phyloP scores from a whole-genome alignment of 2,329 filamentous ascomycete species.

The Drechslerella coelobrocha region DNA sequence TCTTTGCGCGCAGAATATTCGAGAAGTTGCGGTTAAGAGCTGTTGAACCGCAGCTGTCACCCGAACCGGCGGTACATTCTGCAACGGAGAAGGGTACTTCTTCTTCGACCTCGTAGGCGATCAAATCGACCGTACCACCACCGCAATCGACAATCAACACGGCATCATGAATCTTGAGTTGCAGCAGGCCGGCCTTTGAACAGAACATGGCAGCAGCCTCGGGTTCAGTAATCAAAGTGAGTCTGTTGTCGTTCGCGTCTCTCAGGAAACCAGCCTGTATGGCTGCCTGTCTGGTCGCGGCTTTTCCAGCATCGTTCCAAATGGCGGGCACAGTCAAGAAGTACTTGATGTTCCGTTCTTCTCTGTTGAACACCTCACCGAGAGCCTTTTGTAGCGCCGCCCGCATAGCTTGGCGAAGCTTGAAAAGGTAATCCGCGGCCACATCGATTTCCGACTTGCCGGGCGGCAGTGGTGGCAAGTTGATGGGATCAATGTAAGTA shows the following conservation, averaged over 20 bases:
- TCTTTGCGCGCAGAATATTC: slow-evolving; percentile 96
- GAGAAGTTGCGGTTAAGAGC: slow-evolving; percentile 97
- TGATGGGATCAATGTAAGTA: slow-evolving; percentile 99
- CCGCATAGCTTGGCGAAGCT: slow-evolving; percentile 95
- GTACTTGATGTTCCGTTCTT: slow-evolving; percentile 97
- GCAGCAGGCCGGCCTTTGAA: slow-evolving; percentile 92
- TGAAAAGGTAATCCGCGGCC: slow-evolving; percentile 98
- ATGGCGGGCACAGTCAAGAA: slow-evolving; percentile 99
- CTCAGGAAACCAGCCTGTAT: slow-evolving; percentile 96
- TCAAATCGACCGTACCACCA: slow-evolving; percentile 97
- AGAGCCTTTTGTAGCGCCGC: slow-evolving; percentile 94
- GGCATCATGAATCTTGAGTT: slow-evolving; percentile 98
- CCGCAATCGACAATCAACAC: slow-evolving; percentile 97
- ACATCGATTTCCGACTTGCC: slow-evolving; percentile 99
- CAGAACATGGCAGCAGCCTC: slow-evolving; percentile 98
- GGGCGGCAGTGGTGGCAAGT: slow-evolving; percentile 92
- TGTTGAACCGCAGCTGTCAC: slow-evolving; percentile 97
- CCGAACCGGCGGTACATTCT: slow-evolving; percentile 95
- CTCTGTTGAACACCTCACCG: slow-evolving; percentile 95
- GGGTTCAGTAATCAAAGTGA: slow-evolving; percentile 93
- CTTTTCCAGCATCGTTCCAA: slow-evolving; percentile 98
- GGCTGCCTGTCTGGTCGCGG: slow-evolving; percentile 90
- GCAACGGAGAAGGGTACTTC: slow-evolving; percentile 96
- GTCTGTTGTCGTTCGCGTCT: slow-evolving; percentile 94
- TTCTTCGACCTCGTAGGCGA: slow-evolving; percentile 97